phyloP scores from a whole-genome alignment of 805 yeast species.

The Phaffomyces thermotolerans region DNA sequence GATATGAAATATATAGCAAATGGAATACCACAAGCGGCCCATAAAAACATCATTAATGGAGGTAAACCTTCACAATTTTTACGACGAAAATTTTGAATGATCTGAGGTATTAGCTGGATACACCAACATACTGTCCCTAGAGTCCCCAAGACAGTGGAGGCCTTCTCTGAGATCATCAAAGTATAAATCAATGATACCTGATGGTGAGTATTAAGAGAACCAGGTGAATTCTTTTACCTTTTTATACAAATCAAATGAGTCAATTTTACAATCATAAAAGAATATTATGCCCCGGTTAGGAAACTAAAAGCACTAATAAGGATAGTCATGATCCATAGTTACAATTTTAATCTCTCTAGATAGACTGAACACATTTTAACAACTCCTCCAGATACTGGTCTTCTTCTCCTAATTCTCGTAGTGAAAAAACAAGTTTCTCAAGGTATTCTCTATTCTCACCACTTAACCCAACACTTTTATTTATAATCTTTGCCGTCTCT shows the following conservation, averaged over 20 bases:
- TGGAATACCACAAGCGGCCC: slow-evolving; percentile 77
- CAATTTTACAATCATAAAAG: too few relatives aligned
- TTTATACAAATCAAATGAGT: too few relatives aligned
- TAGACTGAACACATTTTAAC: background rate
- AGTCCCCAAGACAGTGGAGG: slow-evolving; percentile 75
- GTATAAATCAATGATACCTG: background rate
- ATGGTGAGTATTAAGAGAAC: too few relatives aligned
- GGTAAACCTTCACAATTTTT: slow-evolving; percentile 86
- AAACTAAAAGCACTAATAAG: background rate
- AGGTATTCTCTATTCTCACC: slow-evolving; percentile 76
- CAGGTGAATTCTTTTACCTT: too few relatives aligned
- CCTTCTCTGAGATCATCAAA: slow-evolving; percentile 27
- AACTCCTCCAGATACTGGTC: slow-evolving; percentile 8
- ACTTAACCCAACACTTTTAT: slow-evolving; percentile 61
- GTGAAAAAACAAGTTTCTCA: slow-evolving; percentile 42
- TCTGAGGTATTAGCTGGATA: slow-evolving; percentile 82
- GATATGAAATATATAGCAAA: slow-evolving; percentile 77
- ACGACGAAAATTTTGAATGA: slow-evolving; percentile 60
- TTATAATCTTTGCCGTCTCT: slow-evolving; percentile 55
- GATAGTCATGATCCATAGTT: background rate
- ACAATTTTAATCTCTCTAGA: too few relatives aligned
- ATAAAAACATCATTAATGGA: slow-evolving; percentile 77
- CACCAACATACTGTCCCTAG: slow-evolving; percentile 93
- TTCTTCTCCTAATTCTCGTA: slow-evolving; percentile 25
- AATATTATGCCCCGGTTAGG: background rate